Conservation (phyloP, 2,329 filamentous ascomycete genomes). For the Fusarium falciforme region DNA sequence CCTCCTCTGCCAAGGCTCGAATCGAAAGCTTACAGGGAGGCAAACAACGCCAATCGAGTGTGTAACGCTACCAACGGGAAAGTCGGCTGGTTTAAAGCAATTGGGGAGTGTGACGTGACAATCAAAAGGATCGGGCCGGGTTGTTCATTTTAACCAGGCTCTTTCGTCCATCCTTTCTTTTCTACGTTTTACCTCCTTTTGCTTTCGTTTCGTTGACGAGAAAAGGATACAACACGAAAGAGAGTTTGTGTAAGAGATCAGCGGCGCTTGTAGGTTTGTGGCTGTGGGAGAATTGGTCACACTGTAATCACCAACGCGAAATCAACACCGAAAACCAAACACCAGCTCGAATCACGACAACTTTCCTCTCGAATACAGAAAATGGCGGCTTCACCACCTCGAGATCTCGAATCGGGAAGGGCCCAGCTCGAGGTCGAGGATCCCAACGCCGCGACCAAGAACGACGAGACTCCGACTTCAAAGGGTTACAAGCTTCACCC, state of each 20-base stretch:
- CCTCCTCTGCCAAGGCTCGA: neutral
- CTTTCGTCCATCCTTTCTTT: neutral
- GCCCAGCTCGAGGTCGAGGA: neutral
- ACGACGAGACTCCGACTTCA: constrained; percentile 28
- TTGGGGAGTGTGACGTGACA: neutral
- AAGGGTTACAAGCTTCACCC: constrained; percentile 46
- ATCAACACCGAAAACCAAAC: too few species aligned
- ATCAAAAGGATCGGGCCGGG: neutral
- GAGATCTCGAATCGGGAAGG: neutral
- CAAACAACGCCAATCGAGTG: neutral
- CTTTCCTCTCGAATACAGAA: neutral
- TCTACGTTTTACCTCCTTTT: neutral
- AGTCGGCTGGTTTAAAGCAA: neutral
- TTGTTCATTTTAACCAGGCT: neutral
- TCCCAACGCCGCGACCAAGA: constrained; percentile 35
- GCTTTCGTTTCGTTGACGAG: neutral
- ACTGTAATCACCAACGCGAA: neutral
- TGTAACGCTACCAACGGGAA: neutral
- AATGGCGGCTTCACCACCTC: constrained; percentile 12
- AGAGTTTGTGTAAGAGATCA: neutral
- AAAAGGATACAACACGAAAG: neutral
- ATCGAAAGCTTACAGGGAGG: neutral
- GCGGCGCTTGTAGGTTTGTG: neutral
- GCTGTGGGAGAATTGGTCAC: neutral
- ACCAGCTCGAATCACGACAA: too few species aligned